Percentiles rank a stretch among this genome's conserved stretches.
These are phyloP conservation scores for Lepiota subincarnata DNA, from an alignment of 768 basidiomycete genomes.

Conservation along the genomic window DNA sequence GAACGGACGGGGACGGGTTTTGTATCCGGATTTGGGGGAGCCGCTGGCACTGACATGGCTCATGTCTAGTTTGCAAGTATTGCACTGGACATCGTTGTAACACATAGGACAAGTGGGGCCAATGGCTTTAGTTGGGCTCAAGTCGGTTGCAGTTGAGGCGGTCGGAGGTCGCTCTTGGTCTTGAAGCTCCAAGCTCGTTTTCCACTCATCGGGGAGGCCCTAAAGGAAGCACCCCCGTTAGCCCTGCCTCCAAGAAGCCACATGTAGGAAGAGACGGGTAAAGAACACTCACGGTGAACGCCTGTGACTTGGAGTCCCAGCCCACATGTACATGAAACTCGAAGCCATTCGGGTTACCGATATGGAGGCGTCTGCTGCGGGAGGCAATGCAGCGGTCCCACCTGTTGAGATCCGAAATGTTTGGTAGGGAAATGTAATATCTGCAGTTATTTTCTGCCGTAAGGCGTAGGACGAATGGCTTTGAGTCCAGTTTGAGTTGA, in stretches of 20 bases:
- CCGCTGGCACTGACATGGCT: background rate
- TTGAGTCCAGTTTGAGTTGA: constrained; percentile 12
- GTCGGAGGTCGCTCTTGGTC: background rate
- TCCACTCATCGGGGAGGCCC: constrained; percentile 13
- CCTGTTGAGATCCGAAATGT: constrained; percentile 8
- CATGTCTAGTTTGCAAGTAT: constrained; percentile 10
- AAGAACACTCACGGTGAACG: constrained; percentile 5
- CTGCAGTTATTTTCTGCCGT: constrained; percentile 8
- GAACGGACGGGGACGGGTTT: constrained; percentile 1
- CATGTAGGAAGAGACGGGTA: background rate
- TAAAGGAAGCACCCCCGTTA: background rate
- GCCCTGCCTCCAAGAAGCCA: background rate
- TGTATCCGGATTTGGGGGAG: background rate
- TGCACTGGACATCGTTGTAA: constrained; percentile 8
- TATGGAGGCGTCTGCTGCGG: constrained; percentile 6
- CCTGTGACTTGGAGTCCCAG: constrained; percentile 8
- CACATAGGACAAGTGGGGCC: constrained; percentile 6
- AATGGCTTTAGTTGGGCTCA: constrained; percentile 3
- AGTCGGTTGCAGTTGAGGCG: background rate
- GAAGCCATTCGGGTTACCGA: constrained; percentile 6
- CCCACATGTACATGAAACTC: constrained; percentile 12
- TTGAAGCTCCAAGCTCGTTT: constrained; percentile 5
- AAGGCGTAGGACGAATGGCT: constrained; percentile 10
- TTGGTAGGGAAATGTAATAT: constrained; percentile 12
- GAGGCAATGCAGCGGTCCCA: constrained; percentile 6